phyloP scores from a whole-genome alignment of 2,329 filamentous ascomycete genomes.

The Gliomastix tumulicola region DNA sequence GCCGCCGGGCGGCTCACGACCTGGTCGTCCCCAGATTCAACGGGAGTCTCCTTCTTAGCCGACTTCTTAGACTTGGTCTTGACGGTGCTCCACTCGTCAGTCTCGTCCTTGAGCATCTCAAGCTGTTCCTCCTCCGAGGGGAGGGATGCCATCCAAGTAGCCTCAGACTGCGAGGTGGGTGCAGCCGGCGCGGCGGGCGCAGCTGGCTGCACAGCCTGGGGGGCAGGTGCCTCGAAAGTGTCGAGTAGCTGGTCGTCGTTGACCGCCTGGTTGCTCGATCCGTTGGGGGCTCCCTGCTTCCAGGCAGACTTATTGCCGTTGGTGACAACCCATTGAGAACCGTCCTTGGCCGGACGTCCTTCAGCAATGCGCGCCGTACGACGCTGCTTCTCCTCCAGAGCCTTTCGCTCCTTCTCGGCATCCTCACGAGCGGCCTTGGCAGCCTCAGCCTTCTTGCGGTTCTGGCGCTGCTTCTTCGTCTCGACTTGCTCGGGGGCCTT shows the following conservation, averaged over 20 bases:
- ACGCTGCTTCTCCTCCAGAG: conserved; percentile 73
- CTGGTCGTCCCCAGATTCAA: conserved; percentile 26
- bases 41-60: conserved; percentile 27
- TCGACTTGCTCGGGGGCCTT: conserved; percentile 62
- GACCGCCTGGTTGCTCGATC: conserved; percentile 21
- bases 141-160: conserved; percentile 40
- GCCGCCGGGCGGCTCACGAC: conserved; percentile 8
- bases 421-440: conserved; percentile 69
- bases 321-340: conserved; percentile 49
- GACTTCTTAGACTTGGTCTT: conserved; percentile 38
- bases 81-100: conserved; percentile 55
- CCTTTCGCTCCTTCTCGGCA: conserved; percentile 71
- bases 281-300: conserved; percentile 26
- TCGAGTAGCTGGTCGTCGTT: conserved; percentile 44
- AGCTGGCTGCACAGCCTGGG: too few relatives aligned
- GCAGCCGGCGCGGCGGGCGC: conserved; percentile 21
- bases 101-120: conserved; percentile 44
- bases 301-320: conserved; percentile 34
- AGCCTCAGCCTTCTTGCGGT: conserved; percentile 79
- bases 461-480: conserved; percentile 94
- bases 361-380: conserved; percentile 75
- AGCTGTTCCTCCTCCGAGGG: conserved; percentile 59
- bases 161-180: conserved; percentile 10
- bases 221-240: conserved; percentile 41
- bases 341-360: conserved; percentile 77